phyloP scores from a whole-genome alignment of 164 flowering plant genomes.

The Dillenia turbinata region DNA sequence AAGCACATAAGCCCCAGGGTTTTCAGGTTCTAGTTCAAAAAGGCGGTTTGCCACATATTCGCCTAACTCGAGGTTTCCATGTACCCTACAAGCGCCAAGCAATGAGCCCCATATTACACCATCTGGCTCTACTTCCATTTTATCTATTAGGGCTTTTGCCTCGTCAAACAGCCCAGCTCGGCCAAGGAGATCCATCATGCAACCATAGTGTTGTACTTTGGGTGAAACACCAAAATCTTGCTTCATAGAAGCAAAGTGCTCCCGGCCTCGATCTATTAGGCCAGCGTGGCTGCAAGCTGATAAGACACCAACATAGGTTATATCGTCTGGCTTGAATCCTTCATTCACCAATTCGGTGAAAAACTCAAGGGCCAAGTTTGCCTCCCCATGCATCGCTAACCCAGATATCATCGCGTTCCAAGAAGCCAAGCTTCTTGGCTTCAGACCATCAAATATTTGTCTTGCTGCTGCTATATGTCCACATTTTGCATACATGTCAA shows the following conservation, averaged over 20 bases:
- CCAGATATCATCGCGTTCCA: conserved; percentile 81
- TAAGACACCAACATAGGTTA: conserved; percentile 58
- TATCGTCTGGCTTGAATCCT: conserved; percentile 55
- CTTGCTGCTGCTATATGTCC: conserved; percentile 56
- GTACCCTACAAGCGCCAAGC: conserved; percentile 53
- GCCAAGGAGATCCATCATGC: conserved; percentile 61
- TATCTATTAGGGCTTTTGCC: conserved; percentile 37
- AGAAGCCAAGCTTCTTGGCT: conserved; percentile 37
- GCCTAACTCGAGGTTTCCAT: conserved; percentile 38
- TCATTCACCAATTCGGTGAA: conserved; percentile 42
- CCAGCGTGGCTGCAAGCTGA: conserved; percentile 72
- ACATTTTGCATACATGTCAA: conserved; percentile 70
- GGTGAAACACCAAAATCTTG: conserved; percentile 40
- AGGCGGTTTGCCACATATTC: conserved; percentile 39
- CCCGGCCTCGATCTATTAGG: conserved; percentile 43
- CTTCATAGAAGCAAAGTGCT: conserved; percentile 40
- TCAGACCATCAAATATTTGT: conserved; percentile 41
- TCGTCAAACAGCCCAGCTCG: conserved; percentile 60
- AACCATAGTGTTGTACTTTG: conserved; percentile 56
- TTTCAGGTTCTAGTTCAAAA: conserved; percentile 51
- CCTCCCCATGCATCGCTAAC: conserved; percentile 57
- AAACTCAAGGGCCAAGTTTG: conserved; percentile 35
- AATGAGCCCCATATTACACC: conserved; percentile 68
- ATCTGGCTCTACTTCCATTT: conserved; percentile 54
- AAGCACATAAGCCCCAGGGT: conserved; percentile 48